Conservation (phyloP, 306 rosid genomes). For the Delonix regia region DNA sequence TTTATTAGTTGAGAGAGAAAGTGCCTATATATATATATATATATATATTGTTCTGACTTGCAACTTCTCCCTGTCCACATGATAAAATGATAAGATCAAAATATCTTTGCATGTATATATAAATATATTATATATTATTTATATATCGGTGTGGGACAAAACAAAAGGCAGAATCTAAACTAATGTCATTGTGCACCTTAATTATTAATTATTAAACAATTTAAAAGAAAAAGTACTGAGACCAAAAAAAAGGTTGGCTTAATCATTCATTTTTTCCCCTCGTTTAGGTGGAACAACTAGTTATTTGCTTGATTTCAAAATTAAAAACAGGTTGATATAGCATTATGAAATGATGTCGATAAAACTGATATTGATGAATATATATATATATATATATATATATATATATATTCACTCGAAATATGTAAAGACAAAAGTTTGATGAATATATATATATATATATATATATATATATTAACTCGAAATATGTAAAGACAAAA, state of each 20-base stretch:
- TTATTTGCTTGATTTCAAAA: not conserved
- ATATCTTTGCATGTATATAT: slow-evolving; percentile 33
- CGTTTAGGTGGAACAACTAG: slow-evolving; percentile 17
- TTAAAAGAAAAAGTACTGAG: slow-evolving; percentile 23
- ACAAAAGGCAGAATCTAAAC: slow-evolving; percentile 48
- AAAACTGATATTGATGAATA: too few species aligned
- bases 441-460: too few species aligned
- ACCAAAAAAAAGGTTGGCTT: slow-evolving; percentile 1
- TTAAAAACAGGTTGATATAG: not conserved
- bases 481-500: not conserved
- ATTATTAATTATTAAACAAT: slow-evolving; percentile 30
- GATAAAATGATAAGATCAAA: slow-evolving; percentile 41
- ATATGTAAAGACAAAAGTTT: too few species aligned
- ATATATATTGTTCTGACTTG: slow-evolving; percentile 34
- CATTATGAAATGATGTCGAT: too few species aligned
- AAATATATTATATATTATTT: not conserved
- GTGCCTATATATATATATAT: not conserved
- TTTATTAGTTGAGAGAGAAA: not conserved
- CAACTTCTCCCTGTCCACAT: slow-evolving; percentile 43
- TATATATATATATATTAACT: not conserved
- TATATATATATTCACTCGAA: too few species aligned
- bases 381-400: too few species aligned
- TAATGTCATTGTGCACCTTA: slow-evolving; percentile 37
- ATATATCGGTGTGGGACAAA: slow-evolving; percentile 38
- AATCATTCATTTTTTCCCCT: slow-evolving; percentile 32